phyloP scores from a whole-genome alignment of 495 filamentous ascomycete species.

The Cairneyella variabilis region DNA sequence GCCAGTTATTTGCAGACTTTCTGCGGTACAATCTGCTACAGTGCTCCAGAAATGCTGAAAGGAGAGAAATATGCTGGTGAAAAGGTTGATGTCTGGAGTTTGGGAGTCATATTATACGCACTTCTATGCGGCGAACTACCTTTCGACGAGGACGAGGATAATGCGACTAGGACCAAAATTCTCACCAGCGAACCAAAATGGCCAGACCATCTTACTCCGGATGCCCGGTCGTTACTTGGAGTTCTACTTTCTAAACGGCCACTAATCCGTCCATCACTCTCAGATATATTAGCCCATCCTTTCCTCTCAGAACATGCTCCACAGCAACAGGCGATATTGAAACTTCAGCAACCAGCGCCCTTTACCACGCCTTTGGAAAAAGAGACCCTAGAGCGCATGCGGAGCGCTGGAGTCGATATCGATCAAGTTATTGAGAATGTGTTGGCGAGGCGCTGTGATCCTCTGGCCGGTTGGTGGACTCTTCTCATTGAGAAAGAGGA shows the following conservation, averaged over 20 bases:
- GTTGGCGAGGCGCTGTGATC: constrained; percentile 81
- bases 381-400: constrained; percentile 88
- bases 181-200: constrained; percentile 78
- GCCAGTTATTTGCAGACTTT: constrained; percentile 95
- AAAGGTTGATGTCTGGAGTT: constrained; percentile 97
- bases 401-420: constrained; percentile 89
- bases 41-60: constrained; percentile 96
- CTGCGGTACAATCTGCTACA: constrained; percentile 97
- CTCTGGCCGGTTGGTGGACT: constrained; percentile 93
- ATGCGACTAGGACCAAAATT: constrained; percentile 78
- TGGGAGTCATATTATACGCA: constrained; percentile 94
- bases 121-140: constrained; percentile 89
- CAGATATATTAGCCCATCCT: constrained; percentile 85
- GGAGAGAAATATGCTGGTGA: constrained; percentile 97
- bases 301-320: constrained; percentile 87
- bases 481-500: constrained; percentile 94
- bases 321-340: constrained; percentile 86
- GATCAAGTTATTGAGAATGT: constrained; percentile 94
- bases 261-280: constrained; percentile 72
- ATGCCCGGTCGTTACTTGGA: constrained; percentile 72
- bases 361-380: constrained; percentile 90
- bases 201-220: constrained; percentile 72
- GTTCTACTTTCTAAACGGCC: constrained; percentile 84
- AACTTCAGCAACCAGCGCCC: constrained; percentile 74
- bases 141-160: constrained; percentile 92